A percentile compares a stretch with the other conserved stretches of the same genome.
phyloP scores from a whole-genome alignment of 345 rosid species.

The Eucalyptus urophylla region DNA sequence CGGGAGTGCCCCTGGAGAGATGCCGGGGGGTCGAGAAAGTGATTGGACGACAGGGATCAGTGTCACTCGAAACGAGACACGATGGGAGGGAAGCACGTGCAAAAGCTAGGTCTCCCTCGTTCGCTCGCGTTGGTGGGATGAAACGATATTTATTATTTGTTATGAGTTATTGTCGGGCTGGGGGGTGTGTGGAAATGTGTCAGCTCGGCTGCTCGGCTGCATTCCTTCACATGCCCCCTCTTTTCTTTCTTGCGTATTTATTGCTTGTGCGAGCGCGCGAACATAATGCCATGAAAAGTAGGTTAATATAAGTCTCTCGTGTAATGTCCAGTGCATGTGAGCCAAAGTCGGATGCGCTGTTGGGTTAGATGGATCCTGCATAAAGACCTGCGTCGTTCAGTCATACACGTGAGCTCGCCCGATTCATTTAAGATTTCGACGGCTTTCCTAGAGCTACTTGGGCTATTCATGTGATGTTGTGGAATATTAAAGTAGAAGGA shows the following conservation, averaged over 20 bases:
- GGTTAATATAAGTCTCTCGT: not conserved
- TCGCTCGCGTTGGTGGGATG: not conserved
- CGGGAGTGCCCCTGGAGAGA: not conserved
- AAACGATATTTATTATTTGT: not conserved
- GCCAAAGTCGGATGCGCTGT: not conserved
- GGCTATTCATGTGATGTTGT: not conserved
- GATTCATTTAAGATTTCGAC: not conserved
- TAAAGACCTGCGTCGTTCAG: not conserved
- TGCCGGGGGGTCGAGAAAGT: not conserved
- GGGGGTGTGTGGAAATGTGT: not conserved
- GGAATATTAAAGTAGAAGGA: not conserved
- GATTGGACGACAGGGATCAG: constrained; percentile 1
- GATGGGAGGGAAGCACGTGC: constrained; percentile 8
- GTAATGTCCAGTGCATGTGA: not conserved
- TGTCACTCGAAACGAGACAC: not conserved
- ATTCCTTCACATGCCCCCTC: not conserved
- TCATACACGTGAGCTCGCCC: not conserved
- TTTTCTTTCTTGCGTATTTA: not conserved
- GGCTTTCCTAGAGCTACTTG: not conserved
- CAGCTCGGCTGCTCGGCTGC: not conserved
- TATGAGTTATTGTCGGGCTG: not conserved
- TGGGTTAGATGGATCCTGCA: not conserved
- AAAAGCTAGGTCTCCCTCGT: constrained; percentile 5
- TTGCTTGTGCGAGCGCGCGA: not conserved
- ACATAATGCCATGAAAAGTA: not conserved